phyloP scores from a whole-genome alignment of 495 filamentous ascomycete species.

The Pyrenopolyporus hunteri region DNA sequence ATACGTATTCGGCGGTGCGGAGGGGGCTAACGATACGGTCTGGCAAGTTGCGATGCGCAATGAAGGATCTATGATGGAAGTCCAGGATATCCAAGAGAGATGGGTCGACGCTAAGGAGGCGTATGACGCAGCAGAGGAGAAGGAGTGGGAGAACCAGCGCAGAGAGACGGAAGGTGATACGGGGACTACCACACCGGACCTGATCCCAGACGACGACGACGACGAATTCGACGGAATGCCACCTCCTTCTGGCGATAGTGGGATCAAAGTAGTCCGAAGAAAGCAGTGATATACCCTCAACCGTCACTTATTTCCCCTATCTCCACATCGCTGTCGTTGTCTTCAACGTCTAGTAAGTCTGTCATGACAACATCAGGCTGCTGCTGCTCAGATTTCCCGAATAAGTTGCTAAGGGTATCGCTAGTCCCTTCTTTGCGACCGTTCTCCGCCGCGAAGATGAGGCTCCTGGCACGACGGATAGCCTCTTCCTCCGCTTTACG shows the following conservation, averaged over 20 bases:
- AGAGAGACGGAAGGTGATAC: conserved; percentile 41
- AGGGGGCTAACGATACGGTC: conserved; percentile 90
- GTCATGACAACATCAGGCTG: conserved; percentile 50
- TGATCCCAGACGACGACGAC: conserved; percentile 45
- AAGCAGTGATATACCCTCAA: conserved; percentile 48
- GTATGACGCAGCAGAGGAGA: conserved; percentile 80
- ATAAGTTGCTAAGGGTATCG: conserved; percentile 50
- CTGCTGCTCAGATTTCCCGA: conserved; percentile 40
- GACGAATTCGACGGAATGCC: conserved; percentile 45
- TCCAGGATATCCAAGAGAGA: conserved; percentile 88
- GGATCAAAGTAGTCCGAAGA: conserved; percentile 50
- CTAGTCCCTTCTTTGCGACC: conserved; percentile 44
- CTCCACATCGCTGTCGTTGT: conserved; percentile 58
- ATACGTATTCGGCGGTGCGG: conserved; percentile 89
- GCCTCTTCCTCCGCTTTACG: conserved; percentile 89
- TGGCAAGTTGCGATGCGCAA: conserved; percentile 96
- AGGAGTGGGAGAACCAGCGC: conserved; percentile 66
- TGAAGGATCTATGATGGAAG: conserved; percentile 76
- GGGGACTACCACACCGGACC: conserved; percentile 37
- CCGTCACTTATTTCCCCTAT: conserved; percentile 49
- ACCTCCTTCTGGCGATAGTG: conserved; percentile 41
- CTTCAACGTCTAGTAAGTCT: conserved; percentile 48
- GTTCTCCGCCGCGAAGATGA: conserved; percentile 68
- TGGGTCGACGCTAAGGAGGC: conserved; percentile 91
- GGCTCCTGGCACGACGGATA: conserved; percentile 72